Evolutionary conservation across 2,329 filamentous ascomycete species (phyloP).

Genomic region (Fusarium nisikadoi): DNA sequence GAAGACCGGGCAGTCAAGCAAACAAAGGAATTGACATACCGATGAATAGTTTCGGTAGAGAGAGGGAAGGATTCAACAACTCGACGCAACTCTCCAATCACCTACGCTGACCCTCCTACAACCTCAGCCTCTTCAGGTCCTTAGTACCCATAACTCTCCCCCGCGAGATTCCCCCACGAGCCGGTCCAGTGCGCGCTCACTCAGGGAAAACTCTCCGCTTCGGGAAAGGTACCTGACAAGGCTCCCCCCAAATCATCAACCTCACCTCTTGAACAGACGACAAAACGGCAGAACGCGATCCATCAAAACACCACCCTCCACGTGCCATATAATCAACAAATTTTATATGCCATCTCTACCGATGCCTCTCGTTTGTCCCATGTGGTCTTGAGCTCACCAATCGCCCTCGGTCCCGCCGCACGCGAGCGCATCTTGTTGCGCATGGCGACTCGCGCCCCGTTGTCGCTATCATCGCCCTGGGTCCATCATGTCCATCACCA

Average conservation of each 20-base stretch:
- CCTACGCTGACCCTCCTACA: constrained; percentile 6
- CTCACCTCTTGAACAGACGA: constrained; percentile 65
- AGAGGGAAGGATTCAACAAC: not conserved
- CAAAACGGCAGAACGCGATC: constrained; percentile 60
- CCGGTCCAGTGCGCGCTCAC: constrained; percentile 36
- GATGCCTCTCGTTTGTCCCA: constrained; percentile 62
- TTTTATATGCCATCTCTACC: constrained; percentile 59
- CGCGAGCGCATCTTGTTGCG: constrained; percentile 63
- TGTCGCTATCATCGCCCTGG: constrained; percentile 61
- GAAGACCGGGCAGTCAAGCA: not conserved
- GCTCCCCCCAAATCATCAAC: constrained; percentile 61
- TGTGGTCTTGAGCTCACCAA: constrained; percentile 60
- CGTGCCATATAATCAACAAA: constrained; percentile 55
- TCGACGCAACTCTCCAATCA: not conserved
- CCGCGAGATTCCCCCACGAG: constrained; percentile 29
- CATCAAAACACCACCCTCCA: constrained; percentile 62
- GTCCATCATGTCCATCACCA: constrained; percentile 73
- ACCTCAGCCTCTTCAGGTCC: constrained; percentile 29
- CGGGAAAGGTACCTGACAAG: constrained; percentile 51
- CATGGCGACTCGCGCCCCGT: constrained; percentile 65
- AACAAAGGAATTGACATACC: constrained; percentile 1
- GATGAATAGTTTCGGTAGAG: not conserved
- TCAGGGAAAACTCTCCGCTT: constrained; percentile 53
- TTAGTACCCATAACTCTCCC: constrained; percentile 35
- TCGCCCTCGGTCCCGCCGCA: constrained; percentile 60